A percentile compares a stretch with the other conserved stretches of the same genome.
Conservation (phyloP, 148 eudicot species). For the Cornus kousa region DNA sequence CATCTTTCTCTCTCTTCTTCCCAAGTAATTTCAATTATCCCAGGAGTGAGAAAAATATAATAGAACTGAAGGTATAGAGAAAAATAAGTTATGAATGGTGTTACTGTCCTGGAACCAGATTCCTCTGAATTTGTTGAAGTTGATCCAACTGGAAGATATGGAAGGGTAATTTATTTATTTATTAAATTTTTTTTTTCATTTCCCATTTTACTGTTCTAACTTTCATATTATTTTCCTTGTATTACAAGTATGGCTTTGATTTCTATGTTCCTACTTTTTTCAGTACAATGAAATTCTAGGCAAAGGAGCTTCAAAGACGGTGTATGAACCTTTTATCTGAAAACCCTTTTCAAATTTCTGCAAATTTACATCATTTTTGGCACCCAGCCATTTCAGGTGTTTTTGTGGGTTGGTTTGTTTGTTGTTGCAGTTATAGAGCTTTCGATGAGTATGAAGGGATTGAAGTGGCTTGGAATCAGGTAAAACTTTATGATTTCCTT, state of each 20-base stretch:
- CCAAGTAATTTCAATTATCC: neutral
- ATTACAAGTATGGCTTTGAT: neutral
- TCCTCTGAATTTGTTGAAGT: constrained; percentile 68
- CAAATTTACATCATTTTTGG: neutral
- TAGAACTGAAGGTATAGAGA: neutral
- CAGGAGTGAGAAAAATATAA: neutral
- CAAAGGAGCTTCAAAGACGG: constrained; percentile 82
- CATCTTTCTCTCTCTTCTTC: constrained; percentile 16
- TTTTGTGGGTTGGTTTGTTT: neutral
- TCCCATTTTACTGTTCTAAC: neutral
- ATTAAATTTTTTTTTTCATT: neutral
- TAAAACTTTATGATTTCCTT: constrained; percentile 47
- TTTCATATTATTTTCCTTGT: neutral
- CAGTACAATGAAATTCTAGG: constrained; percentile 85
- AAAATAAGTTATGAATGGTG: constrained; percentile 47
- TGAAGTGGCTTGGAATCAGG: constrained; percentile 63
- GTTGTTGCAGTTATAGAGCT: constrained; percentile 38
- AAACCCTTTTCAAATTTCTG: constrained; percentile 3
- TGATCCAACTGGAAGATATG: constrained; percentile 94
- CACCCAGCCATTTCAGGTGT: neutral
- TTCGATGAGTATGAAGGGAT: constrained; percentile 64
- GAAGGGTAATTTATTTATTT: constrained; percentile 50
- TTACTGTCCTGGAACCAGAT: constrained; percentile 39
- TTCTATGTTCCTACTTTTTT: constrained; percentile 6
- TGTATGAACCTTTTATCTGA: constrained; percentile 41